A percentile compares a stretch with the other conserved stretches of the same genome.
phyloP scores from a whole-genome alignment of 2,329 filamentous ascomycete genomes.

The Cladosporium colombiae region DNA sequence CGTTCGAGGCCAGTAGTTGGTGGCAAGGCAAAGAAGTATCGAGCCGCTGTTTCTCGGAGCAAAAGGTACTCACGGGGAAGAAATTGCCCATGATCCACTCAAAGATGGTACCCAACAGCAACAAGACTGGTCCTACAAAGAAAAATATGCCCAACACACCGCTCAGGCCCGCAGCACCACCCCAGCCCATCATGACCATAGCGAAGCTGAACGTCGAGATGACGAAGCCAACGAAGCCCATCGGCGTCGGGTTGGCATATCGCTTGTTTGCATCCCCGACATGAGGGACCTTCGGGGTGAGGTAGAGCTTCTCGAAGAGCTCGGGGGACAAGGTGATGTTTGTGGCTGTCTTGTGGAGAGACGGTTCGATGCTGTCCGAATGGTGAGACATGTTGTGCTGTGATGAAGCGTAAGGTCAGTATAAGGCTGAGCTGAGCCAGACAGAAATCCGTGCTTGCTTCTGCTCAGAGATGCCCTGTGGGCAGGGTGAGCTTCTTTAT shows the following conservation, averaged over 20 bases:
- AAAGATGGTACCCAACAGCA: conserved; percentile 28
- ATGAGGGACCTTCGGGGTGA: conserved; percentile 33
- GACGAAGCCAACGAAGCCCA: conserved; percentile 40
- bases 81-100: background rate
- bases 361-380: conserved; percentile 1
- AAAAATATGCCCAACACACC: conserved; percentile 45
- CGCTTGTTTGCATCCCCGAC: conserved; percentile 26
- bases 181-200: conserved; percentile 45
- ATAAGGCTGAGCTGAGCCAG: background rate
- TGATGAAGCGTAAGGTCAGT: background rate
- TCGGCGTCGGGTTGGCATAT: conserved; percentile 35
- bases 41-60: conserved; percentile 31
- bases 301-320: conserved; percentile 36
- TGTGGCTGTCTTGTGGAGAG: conserved; percentile 16
- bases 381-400: background rate
- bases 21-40: background rate
- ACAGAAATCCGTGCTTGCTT: background rate
- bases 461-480: background rate
- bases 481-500: background rate
- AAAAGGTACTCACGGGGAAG: background rate
- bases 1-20: background rate
- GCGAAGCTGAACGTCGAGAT: conserved; percentile 44
- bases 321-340: conserved; percentile 33
- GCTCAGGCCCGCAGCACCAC: conserved; percentile 39
- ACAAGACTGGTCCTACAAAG: conserved; percentile 50